phyloP scores from a whole-genome alignment of 495 filamentous ascomycete genomes.

The Lasiosphaeris hirsuta region DNA sequence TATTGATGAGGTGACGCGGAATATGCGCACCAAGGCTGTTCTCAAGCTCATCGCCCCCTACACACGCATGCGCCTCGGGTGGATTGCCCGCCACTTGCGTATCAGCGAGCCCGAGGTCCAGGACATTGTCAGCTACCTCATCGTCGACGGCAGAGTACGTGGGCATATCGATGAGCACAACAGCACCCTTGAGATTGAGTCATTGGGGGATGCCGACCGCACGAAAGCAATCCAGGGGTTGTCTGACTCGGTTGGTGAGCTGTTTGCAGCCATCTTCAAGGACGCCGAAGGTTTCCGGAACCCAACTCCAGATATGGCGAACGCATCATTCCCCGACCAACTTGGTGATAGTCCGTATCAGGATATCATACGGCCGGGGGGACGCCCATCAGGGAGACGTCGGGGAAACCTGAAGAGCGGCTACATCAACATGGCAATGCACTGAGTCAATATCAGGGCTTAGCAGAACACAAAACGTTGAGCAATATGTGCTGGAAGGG shows the following conservation, averaged over 20 bases:
- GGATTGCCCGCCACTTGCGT: slow-evolving; percentile 80
- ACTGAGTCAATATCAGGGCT: too few relatives aligned
- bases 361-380: not conserved
- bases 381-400: not conserved
- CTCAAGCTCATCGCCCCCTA: slow-evolving; percentile 93
- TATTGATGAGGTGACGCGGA: slow-evolving; percentile 97
- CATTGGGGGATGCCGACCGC: slow-evolving; percentile 68
- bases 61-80: slow-evolving; percentile 80
- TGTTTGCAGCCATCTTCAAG: slow-evolving; percentile 64
- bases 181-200: slow-evolving; percentile 78
- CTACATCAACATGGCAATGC: not conserved
- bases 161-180: slow-evolving; percentile 86
- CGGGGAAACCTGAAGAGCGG: slow-evolving; percentile 1
- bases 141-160: slow-evolving; percentile 80
- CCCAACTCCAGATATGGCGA: slow-evolving; percentile 12
- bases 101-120: slow-evolving; percentile 83
- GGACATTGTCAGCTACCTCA: slow-evolving; percentile 89
- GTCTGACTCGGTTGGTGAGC: slow-evolving; percentile 60
- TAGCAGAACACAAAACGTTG: too few relatives aligned
- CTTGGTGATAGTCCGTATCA: slow-evolving; percentile 5
- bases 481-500: too few relatives aligned
- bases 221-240: slow-evolving; percentile 70
- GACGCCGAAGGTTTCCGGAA: slow-evolving; percentile 66
- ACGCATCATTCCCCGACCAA: slow-evolving; percentile 4
- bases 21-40: slow-evolving; percentile 94